Base-by-base conservation (phyloP, 2,329 filamentous ascomycete species). In the Rhexocercosporidium sp. region DNA sequence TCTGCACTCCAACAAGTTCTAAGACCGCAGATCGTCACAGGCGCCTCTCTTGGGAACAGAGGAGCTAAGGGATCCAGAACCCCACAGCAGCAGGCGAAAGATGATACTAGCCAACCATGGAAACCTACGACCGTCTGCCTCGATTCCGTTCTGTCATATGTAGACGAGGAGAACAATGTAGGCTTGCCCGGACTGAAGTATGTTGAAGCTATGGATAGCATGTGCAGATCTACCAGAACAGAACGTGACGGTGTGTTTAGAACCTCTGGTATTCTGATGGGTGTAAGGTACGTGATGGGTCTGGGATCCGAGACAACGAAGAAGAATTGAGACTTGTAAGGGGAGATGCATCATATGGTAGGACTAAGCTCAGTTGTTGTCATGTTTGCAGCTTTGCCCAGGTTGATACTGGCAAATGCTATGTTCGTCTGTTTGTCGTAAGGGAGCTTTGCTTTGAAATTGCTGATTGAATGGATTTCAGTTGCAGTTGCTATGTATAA, bases 211-310 rank as follows among this genome's bases (percentile, higher is more conserved):
- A 37, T 37, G 1, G 62, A 46, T 11, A 27, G 41, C 14, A 59
- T 60, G 44, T 57, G 59, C 7, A 56, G 65, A 59, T 29, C 6
- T 14, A 62, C 57, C 6, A 62, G 46, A 27, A 12, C 11, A 8
- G 67, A 71, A 51, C 31, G 49, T n/a, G 66, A 71, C n/a, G 64
- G 59, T 27, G 62, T 69, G 25, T 70, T 70, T 39, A 64, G 67
- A 44, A 65, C 66, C 3, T 59, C 41, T 53, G 59, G 65, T 51
- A 65, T 70, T 22, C 22, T 70, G 34, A 69, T 70, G 69, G 69
- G 69, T 34, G 69, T 70, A 16, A 64, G 69, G 46, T 70, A 65
- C 60, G 67, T 70, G 12, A 39, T 70, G 54, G 69, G 69, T 29
- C 53, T 62, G 39, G 44, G 54, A 57, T 57, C 54, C 34, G 39